Base-by-base conservation (phyloP, 2,329 filamentous ascomycete genomes). In the Fusarium goolgardi region DNA sequence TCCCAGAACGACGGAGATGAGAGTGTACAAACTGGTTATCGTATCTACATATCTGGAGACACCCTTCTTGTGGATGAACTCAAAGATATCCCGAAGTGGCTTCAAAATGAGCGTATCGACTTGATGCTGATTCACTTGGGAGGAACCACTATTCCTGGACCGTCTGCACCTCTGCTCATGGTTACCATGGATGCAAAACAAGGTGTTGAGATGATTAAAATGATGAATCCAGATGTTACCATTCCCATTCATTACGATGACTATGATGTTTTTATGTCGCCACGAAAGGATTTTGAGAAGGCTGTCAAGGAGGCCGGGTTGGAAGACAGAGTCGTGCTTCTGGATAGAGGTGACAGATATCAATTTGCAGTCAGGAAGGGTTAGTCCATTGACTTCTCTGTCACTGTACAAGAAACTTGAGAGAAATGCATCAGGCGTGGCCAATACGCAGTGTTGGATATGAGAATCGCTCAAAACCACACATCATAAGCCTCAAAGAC, bases 161-260 rank as follows among this genome's bases (percentile, higher is more conserved):
- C 87, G 0, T 80, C 81, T 7, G 70, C 88, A 74, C 86, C 87
- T 44, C 75, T 90, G 62, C 60, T 90, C 25, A 90, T 90, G 88
- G 86, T 90, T 4, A 91, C 88, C 0, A 91, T 91, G 88, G 88
- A 91, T 74, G 88, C 84, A 23, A 81, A 83, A 71, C 86, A 90
- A 75, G 88, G 88, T 0, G 68, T 91, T 29, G 78, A 88, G 76
- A 74, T 91, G 64, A 84, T 91, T 74, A 78, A 81, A 68, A 68
- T 90, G 59, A 83, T 91, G 32, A 78, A 86, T 31, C 86, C 88
- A 6, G 85, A 89, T 25, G 57, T 90, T 50, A 90, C 86, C 8
- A 86, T 91, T 44, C 88, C 88, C 5, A 84, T 90, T 37, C 87
- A 90, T 73, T 89, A 83, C 71, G 87, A 90, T 73, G 87, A 90